Evolutionary conservation across 208 protist genomes (phyloP), one percentile per base, ranked within the genome.

Genomic region (Leishmania turanica): DNA sequence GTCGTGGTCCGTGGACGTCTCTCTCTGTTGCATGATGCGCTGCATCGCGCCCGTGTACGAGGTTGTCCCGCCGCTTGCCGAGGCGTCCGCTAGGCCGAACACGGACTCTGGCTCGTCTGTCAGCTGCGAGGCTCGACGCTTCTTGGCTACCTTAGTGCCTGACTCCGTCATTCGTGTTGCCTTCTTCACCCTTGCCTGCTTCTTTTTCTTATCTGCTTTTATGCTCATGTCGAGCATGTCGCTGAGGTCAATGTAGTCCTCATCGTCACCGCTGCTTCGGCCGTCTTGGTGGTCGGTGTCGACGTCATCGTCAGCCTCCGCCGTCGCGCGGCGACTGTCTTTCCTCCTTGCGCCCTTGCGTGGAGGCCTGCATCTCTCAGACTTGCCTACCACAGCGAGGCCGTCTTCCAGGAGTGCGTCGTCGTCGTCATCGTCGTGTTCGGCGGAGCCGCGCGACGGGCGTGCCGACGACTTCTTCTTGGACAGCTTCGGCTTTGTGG

Each of bases 201-300:
- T 90, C 65, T 84, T 91, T 42, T 89, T 88, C 74, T 90, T 91
- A 58, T 94, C 92, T 60, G 89, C 84, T 45, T 84, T 83, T 31
- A 91, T 42, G 51, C 77, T 93, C 58, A 81, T 76, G 76, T 95
- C 91, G n/a, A 97, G 87, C 92, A 96, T 96, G 73, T 96, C 95
- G 58, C 86, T 94, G 45, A 97, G 86, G 78, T 97, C 95, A 49
- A 96, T 90, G 79, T 93, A 93, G 15, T 96, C 91, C 64, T 92
- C 89, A 72, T 91, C 91, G 76, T 92, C 88, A 72, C 89, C 89
- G 81, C 85, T 92, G 64, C 65, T 85, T 64, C 88, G 81, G 11
- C 85, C 83, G 24, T 93, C 82, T 40, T 95, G 87, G 66, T 95
- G 88, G 80, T 93, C 91, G 76, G 95, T 88, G 47, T 84, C 84